Percentiles rank a stretch among this genome's conserved stretches.
These are phyloP conservation scores for Scalesia atractyloides DNA, from an alignment of 129 eudicot species.

Conservation along the genomic window DNA sequence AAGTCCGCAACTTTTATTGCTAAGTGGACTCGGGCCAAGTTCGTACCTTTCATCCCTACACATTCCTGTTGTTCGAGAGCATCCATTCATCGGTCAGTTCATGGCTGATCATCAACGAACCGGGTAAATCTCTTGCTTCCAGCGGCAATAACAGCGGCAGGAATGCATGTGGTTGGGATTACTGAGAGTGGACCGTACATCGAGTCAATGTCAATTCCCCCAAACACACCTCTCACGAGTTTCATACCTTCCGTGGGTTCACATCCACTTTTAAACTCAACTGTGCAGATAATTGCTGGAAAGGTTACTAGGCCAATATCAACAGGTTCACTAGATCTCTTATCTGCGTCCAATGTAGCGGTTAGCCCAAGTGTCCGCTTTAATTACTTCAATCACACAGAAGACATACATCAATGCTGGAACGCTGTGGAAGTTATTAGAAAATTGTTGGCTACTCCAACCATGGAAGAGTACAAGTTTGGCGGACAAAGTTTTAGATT, in stretches of 20 bases:
- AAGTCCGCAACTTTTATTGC: constrained; percentile 38
- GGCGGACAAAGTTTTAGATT: constrained; percentile 10
- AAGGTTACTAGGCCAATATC: constrained; percentile 10
- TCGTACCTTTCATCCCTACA: neutral
- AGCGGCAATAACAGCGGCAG: neutral
- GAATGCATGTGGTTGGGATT: constrained; percentile 21
- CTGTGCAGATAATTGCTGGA: neutral
- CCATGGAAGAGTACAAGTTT: constrained; percentile 32
- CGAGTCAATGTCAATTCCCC: neutral
- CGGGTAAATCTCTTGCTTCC: constrained; percentile 19
- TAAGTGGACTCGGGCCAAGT: constrained; percentile 27
- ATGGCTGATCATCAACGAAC: constrained; percentile 10
- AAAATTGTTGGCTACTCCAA: too few species aligned
- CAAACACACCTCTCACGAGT: neutral
- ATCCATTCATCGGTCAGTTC: too few species aligned
- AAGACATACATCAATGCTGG: too few species aligned
- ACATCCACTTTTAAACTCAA: constrained; percentile 8
- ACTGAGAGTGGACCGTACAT: constrained; percentile 9
- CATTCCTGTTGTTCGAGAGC: too few species aligned
- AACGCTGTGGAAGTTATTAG: too few species aligned
- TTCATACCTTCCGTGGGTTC: constrained; percentile 20
- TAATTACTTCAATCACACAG: neutral
- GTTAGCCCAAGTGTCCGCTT: constrained; percentile 21
- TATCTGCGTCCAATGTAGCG: constrained; percentile 5
- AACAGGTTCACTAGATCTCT: neutral